Evolutionary conservation across 352 stramenopile genomes (phyloP), one percentile per base, ranked within the genome.

Genomic region (Blastocystis sp.): DNA sequence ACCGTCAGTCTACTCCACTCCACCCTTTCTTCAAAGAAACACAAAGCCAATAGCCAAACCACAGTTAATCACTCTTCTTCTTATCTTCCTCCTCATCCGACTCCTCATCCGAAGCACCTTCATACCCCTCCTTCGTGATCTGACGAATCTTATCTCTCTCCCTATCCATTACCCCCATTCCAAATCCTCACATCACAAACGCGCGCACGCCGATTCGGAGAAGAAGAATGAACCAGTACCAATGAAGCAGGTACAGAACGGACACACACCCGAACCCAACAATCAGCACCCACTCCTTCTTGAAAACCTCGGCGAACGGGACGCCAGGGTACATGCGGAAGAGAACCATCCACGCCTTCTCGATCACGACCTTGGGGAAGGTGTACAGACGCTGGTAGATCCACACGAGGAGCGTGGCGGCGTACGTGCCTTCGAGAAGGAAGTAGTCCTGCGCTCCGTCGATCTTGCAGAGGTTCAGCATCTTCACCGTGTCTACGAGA

Each of bases 141-240:
- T 77, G 9, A 33, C 50, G 79, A 62, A 89, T 62, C 13, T 74
- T 77, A 21, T 77, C 67, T 26, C 35, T 35, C 29, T 89, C 67
- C 29, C 67, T 89, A 89, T n/a, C 16, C 51, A 89, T 89, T 26
- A 77, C 26, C 19, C 51, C 13, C 50, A 26, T 31, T 13, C 9
- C 24, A 39, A 9, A 80, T 9, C 21, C 50, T 10, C 35, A 89
- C 79, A 31, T 66, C 2, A 89, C 61, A 33, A 89, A 66, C 3
- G 63, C 79, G 24, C 79, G 37, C 16, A 50, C 41, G 29, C 79
- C 79, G 29, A 89, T 29, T 26, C 79, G 60, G 16, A 89, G 16
- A 16, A 89, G 51, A 9, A 89, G 60, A 55, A 77, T 31, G 60
- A 89, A 89, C 79, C 79, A 89, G 41, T 89, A 89, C 26, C 62